These are phyloP conservation scores for Cydonia oblonga DNA, from an alignment of 331 rosid species.

Conservation along the genomic window DNA sequence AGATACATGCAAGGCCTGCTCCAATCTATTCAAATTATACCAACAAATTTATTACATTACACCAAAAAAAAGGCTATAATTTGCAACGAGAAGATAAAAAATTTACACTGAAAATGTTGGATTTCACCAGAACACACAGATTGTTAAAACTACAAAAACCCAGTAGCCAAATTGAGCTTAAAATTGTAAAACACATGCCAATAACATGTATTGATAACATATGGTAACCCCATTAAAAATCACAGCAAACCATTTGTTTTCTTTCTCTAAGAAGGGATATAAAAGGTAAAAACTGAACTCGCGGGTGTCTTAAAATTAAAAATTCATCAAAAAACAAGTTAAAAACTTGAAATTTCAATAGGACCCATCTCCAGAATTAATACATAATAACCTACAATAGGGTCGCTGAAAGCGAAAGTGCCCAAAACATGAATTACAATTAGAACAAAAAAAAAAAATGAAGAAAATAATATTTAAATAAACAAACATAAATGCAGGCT, in stretches of 20 bases:
- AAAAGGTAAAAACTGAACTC: not conserved
- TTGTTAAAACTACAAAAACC: not conserved
- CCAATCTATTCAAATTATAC: no score
- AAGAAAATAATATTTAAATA: not conserved
- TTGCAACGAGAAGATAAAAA: not conserved
- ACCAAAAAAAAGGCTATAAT: no score
- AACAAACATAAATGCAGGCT: not conserved
- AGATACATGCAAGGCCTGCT: not conserved
- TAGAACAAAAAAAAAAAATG: not conserved
- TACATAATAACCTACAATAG: not conserved
- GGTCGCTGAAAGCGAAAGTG: not conserved
- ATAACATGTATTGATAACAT: not conserved
- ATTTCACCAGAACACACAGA: not conserved
- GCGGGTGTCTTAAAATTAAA: not conserved
- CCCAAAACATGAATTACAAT: not conserved
- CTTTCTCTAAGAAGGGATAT: not conserved
- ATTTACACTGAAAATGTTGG: not conserved
- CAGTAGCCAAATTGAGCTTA: not conserved
- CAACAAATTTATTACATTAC: no score
- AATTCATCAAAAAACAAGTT: not conserved
- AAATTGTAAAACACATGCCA: not conserved
- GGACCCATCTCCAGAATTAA: constrained; percentile 9
- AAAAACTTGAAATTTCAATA: not conserved
- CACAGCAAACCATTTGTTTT: not conserved
- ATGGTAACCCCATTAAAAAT: not conserved